Evolutionary conservation across 2,329 filamentous ascomycete species (phyloP), one percentile per base, ranked within the genome.

Genomic region (Tolypocladium pustulatum): DNA sequence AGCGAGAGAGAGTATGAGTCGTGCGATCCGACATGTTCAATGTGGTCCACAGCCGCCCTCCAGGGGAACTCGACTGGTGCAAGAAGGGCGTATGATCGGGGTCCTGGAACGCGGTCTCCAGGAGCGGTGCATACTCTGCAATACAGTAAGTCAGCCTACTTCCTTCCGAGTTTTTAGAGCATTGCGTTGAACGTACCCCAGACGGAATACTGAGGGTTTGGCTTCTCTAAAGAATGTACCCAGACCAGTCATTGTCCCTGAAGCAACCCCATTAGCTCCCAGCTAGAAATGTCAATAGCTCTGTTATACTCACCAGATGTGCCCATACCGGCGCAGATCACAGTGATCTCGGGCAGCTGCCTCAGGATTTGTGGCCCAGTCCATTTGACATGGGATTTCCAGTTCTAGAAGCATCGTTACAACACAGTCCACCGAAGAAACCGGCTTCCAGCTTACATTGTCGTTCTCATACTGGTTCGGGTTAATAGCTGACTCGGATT

Each of bases 401-500:
- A 81, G 59, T 82, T 81, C 77, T 79, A n/a, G 15, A 3, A 9
- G 27, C 27, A n/a, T 32, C 27, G 3, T 51, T 32, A 51, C 15
- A 9, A 5, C 27, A 9, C 6, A 8, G 8, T 12, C 2, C 9
- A 30, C 25, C 22, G 25, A 30, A 20, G 17, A 32, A 32, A 7
- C 25, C 5, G 27, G 10, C 7, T 30, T 20, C 13, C 17, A 10
- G 1, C 62, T 41, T 58, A 71, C 71, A 25, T 71, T 61, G 20
- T 81, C 73, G 54, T 84, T 83, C 30, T 80, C 78, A 60, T 84
- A 84, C 63, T 84, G 81, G 52, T 81, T 80, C 0, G 79, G 79
- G 58, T 85, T 84, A 53, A 80, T 66, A 36, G 77, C 70, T 0
- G 69, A 66, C 0, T 76, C 72, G 1, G 76, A 74, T 17, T 76